Evolutionary conservation across 768 basidiomycete genomes (phyloP).

Genomic region (Mycena olivaceomarginata): DNA sequence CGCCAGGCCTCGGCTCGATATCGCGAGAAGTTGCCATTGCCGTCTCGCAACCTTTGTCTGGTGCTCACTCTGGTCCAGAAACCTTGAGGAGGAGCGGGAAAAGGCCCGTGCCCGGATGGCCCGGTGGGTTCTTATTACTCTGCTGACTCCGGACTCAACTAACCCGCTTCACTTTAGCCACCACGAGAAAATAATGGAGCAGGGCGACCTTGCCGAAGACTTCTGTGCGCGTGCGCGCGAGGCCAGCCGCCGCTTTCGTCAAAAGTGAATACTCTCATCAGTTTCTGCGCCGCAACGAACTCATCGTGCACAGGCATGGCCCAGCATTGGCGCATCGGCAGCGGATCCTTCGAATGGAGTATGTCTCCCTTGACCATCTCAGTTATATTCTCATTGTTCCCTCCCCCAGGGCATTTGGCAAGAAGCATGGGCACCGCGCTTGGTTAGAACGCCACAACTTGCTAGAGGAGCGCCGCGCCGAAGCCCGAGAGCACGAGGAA

Average conservation of each 20-base stretch:
- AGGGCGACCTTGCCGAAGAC: neutral
- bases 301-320: neutral
- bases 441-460: neutral
- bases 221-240: neutral
- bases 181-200: neutral
- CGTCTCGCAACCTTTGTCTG: neutral
- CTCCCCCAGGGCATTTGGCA: neutral
- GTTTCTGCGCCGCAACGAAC: neutral
- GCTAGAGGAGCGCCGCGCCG: neutral
- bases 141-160: neutral
- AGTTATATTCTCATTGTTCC: neutral
- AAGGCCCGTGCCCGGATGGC: neutral
- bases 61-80: neutral
- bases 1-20: neutral
- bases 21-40: neutral
- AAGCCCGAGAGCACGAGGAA: neutral
- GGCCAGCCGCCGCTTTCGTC: neutral
- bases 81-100: constrained; percentile 5
- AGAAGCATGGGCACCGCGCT: neutral
- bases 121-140: neutral
- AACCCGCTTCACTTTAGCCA: neutral
- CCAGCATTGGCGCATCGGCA: neutral
- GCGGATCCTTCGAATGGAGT: neutral
- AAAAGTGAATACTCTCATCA: neutral
- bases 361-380: neutral